Conservation (phyloP, 441 rosid genomes). For the Syzygium malaccense region DNA sequence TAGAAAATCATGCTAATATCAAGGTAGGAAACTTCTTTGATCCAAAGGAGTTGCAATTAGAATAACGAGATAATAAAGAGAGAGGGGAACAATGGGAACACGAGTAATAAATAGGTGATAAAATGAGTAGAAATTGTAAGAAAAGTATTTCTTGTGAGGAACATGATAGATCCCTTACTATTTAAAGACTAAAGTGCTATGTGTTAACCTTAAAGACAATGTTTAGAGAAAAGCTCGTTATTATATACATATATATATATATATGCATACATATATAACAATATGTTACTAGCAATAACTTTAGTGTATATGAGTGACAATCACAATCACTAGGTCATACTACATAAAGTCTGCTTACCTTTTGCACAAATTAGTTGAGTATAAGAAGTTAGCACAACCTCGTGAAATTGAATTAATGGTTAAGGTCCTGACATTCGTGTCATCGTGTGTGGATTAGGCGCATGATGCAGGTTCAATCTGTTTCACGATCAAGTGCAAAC, state of each 20-base stretch:
- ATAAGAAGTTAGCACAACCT: background rate
- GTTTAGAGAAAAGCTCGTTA: background rate
- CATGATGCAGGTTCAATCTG: background rate
- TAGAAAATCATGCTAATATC: background rate
- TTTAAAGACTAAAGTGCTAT: background rate
- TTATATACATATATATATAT: too few relatives aligned
- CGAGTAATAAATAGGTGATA: background rate
- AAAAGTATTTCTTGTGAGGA: background rate
- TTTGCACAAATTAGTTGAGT: background rate
- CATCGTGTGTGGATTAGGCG: background rate
- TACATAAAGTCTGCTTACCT: too few relatives aligned
- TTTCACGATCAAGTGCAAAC: too few relatives aligned
- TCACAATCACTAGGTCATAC: too few relatives aligned
- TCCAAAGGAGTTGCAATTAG: background rate
- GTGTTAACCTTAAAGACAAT: background rate
- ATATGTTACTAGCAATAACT: too few relatives aligned
- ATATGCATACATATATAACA: too few relatives aligned
- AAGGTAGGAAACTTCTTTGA: background rate
- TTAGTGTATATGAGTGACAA: too few relatives aligned
- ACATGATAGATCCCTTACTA: background rate
- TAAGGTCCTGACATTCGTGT: background rate
- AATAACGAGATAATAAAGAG: background rate
- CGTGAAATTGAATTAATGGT: background rate
- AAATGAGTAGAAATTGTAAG: background rate
- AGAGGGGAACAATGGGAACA: background rate